Percentiles rank a stretch among this genome's conserved stretches.
Conservation (phyloP, 2,329 filamentous ascomycete genomes). For the Paracamarosporium sp. region DNA sequence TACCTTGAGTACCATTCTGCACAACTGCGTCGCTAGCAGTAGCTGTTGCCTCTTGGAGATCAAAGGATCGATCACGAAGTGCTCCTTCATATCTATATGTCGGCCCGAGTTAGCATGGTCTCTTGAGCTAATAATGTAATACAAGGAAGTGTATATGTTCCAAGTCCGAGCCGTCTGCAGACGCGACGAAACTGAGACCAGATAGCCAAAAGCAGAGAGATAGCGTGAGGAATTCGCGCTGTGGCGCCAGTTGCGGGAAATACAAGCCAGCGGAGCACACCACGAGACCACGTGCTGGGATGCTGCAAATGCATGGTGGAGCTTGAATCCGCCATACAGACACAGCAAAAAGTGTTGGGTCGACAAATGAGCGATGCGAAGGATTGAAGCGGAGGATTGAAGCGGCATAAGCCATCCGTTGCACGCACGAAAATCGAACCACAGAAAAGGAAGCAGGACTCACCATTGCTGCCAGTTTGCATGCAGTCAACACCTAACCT, state of each 20-base stretch:
- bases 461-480: constrained; percentile 86
- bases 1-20: constrained; percentile 79
- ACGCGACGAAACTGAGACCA: constrained; percentile 13
- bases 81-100: constrained; percentile 84
- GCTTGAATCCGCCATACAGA: background rate
- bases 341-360: background rate
- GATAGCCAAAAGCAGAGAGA: constrained; percentile 23
- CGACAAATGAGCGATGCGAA: constrained; percentile 1
- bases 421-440: constrained; percentile 2
- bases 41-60: constrained; percentile 99
- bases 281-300: constrained; percentile 22
- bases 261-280: constrained; percentile 16
- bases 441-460: constrained; percentile 35
- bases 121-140: background rate
- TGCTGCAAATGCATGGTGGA: constrained; percentile 1
- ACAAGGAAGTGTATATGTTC: background rate
- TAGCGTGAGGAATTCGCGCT: constrained; percentile 36
- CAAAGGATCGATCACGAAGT: constrained; percentile 97
- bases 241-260: constrained; percentile 21
- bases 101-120: constrained; percentile 30
- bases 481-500: constrained; percentile 96
- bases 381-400: constrained; percentile 8
- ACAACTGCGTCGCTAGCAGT: constrained; percentile 93
- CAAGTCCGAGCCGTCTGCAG: background rate
- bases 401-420: background rate